These are phyloP conservation scores for Solanum lignicaule DNA, from an alignment of 257 asterid species.

Conservation along the genomic window DNA sequence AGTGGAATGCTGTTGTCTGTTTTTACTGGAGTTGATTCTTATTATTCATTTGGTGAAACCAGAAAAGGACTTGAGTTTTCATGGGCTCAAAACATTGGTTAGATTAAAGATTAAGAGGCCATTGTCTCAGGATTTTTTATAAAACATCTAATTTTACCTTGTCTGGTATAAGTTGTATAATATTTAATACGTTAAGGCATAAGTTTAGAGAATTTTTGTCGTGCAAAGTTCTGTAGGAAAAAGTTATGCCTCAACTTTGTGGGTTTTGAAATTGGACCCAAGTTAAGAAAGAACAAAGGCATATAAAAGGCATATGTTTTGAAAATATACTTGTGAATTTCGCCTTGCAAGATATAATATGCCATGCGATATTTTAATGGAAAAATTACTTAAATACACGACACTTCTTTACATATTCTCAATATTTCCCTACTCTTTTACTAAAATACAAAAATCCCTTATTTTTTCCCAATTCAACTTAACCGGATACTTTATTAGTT, in stretches of 20 bases:
- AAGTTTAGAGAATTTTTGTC: neutral
- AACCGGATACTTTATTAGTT: too few species aligned
- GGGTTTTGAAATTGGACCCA: too few species aligned
- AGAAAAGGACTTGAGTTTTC: neutral
- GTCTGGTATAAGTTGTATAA: neutral
- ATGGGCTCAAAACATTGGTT: neutral
- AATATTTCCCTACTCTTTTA: too few species aligned
- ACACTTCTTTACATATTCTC: too few species aligned
- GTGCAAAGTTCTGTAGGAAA: neutral
- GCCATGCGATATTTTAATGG: too few species aligned
- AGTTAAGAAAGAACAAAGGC: neutral
- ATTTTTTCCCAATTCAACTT: too few species aligned
- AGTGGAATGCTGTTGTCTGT: neutral
- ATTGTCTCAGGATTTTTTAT: neutral
- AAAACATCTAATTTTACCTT: neutral
- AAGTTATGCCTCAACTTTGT: neutral
- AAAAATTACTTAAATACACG: too few species aligned
- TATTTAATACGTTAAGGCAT: too few species aligned
- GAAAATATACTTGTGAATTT: too few species aligned
- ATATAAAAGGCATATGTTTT: too few species aligned
- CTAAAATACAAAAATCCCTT: too few species aligned
- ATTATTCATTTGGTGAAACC: neutral
- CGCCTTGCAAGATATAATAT: too few species aligned
- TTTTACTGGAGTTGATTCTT: neutral
- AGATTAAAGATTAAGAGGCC: neutral